These are phyloP conservation scores for Nakazawaea sp. DNA, from an alignment of 805 yeast species.

Conservation along the genomic window DNA sequence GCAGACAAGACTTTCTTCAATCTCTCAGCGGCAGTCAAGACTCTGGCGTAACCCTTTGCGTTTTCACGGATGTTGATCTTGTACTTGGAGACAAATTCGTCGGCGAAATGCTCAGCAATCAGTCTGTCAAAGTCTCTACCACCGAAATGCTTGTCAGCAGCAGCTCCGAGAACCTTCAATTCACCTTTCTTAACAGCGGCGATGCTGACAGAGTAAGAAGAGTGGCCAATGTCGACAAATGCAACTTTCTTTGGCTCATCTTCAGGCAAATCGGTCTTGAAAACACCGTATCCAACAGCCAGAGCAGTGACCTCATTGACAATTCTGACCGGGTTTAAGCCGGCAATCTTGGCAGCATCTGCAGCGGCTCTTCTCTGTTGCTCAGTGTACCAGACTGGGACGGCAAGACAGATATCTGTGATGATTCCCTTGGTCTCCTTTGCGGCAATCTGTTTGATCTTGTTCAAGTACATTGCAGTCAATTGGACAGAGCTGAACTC, in stretches of 20 bases:
- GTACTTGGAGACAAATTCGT: slow-evolving; percentile 85
- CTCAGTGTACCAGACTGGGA: slow-evolving; percentile 97
- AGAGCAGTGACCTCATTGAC: slow-evolving; percentile 98
- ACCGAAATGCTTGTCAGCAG: slow-evolving; percentile 94
- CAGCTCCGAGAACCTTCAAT: slow-evolving; percentile 85
- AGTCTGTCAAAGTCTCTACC: slow-evolving; percentile 96
- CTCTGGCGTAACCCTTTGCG: slow-evolving; percentile 94
- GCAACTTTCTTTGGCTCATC: slow-evolving; percentile 87
- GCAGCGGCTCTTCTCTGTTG: slow-evolving; percentile 93
- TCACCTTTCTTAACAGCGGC: slow-evolving; percentile 95
- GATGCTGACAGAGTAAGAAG: slow-evolving; percentile 84
- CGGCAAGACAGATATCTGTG: slow-evolving; percentile 87
- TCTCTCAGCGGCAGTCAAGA: slow-evolving; percentile 84
- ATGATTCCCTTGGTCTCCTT: slow-evolving; percentile 79
- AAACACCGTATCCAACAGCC: slow-evolving; percentile 98
- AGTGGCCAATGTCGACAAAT: slow-evolving; percentile 95
- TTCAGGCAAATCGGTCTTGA: slow-evolving; percentile 94
- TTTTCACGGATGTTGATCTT: slow-evolving; percentile 88
- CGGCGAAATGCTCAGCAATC: slow-evolving; percentile 90
- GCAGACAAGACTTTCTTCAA: slow-evolving; percentile 96
- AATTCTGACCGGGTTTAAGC: slow-evolving; percentile 95
- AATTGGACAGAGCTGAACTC: slow-evolving; percentile 85
- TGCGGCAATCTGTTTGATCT: slow-evolving; percentile 73
- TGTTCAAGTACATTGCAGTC: slow-evolving; percentile 91
- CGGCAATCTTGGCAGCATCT: slow-evolving; percentile 94